Evolutionary conservation across 2,329 filamentous ascomycete genomes (phyloP), one percentile per base, ranked within the genome.

Genomic region (Seiridium cupressi): DNA sequence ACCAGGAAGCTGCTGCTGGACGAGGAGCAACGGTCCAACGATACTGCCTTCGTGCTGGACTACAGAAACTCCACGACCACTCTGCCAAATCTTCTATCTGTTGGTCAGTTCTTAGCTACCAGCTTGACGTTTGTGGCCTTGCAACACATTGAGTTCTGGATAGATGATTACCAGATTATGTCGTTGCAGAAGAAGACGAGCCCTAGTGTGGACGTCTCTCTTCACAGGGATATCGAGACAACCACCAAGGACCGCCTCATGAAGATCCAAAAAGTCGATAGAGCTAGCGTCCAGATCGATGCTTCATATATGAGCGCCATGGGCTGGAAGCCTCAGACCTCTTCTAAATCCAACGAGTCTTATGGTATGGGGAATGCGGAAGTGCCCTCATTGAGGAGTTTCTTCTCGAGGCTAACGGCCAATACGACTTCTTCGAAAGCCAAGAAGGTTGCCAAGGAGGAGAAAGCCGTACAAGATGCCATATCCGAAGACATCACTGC

Each of bases 41-140:
- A 94, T 68, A 99, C 96, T 2, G 90, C 89, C n/a, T 99, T 99
- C 72, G 88, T 97, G 51, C 83, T 99, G 51, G 93, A 98, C 71
- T 97, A 98, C 75, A 86, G 95, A 70, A 97, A 96, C 72, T 86
- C 86, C 36, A 93, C 91, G 0, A 94, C 93, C 0, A 92, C 93
- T 1, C 78, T 98, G 54, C 95, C 96, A 3, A 92, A 92, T 62
- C 79, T 99, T 7, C 81, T 96, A 34, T 93, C 92, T 1, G 83
- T 99, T 58, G 89, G 91, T 70, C 93, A 97, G 74, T 99, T 99
- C 67, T 79, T 99, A 54, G 91, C 93, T 3, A 98, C 93, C 5
- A 97, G 94, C 77, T 79, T 99, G 73, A 98, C 95, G 0, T 99
- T 99, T 77, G 94, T 99, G 61, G 90, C 92, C 0, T 80, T 99